Percentiles rank a stretch among this genome's conserved stretches.
Evolutionary conservation across 106 monocot genomes (phyloP).

Genomic region (Apostasia ramifera): DNA sequence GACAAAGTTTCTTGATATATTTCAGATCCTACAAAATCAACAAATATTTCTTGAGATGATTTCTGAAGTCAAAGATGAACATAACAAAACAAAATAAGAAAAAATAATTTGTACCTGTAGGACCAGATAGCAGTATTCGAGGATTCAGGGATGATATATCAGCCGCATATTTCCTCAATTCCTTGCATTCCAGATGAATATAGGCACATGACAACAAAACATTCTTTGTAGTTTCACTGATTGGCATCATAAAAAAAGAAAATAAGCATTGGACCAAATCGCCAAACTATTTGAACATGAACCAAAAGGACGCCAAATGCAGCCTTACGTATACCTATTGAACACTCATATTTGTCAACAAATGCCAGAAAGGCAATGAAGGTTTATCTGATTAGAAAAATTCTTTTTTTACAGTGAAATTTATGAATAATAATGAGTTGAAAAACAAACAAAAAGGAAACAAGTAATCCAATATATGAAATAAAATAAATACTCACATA

Average conservation of each 20-base stretch:
- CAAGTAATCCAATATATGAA: no score
- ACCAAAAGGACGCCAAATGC: neutral
- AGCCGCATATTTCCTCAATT: slow-evolving; percentile 59
- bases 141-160: slow-evolving; percentile 70
- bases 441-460: no score
- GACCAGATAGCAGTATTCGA: slow-evolving; percentile 81
- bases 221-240: slow-evolving; percentile 81
- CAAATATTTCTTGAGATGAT: neutral
- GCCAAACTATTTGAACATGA: slow-evolving; percentile 5
- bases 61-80: slow-evolving; percentile 3
- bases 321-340: no score
- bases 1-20: slow-evolving; percentile 85
- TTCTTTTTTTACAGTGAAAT: no score
- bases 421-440: no score
- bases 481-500: no score
- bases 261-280: neutral
- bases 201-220: slow-evolving; percentile 68
- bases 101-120: slow-evolving; percentile 49
- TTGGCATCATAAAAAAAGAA: slow-evolving; percentile 4
- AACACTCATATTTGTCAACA: no score
- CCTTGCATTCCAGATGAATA: slow-evolving; percentile 87
- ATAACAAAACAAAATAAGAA: slow-evolving; percentile 2
- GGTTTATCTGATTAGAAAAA: no score
- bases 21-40: slow-evolving; percentile 72
- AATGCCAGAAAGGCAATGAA: no score